Percentiles rank a stretch among this genome's conserved stretches.
phyloP scores from a whole-genome alignment of 106 monocot genomes.

The Phalaenopsis equestris region DNA sequence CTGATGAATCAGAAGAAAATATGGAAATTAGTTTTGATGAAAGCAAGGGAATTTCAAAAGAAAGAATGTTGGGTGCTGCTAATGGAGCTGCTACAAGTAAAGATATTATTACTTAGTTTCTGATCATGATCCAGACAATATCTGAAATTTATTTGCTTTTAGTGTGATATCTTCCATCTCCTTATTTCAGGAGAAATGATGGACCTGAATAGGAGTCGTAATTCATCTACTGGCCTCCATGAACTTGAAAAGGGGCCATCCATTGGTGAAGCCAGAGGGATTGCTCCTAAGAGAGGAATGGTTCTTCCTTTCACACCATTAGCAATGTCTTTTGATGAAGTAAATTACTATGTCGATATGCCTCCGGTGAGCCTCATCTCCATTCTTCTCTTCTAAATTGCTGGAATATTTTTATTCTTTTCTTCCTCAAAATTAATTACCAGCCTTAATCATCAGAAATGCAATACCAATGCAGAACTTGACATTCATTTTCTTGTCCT shows the following conservation, averaged over 20 bases:
- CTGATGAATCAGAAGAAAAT: constrained; percentile 38
- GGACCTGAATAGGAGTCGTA: constrained; percentile 18
- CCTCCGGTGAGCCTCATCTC: constrained; percentile 48
- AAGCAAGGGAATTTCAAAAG: not conserved
- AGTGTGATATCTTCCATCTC: not conserved
- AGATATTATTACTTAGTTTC: not conserved
- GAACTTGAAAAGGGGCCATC: constrained; percentile 14
- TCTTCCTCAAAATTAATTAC: not conserved
- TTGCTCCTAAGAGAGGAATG: constrained; percentile 68
- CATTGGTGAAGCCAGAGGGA: constrained; percentile 14
- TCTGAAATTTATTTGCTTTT: not conserved
- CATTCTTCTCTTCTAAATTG: not conserved
- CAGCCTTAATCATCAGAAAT: not conserved
- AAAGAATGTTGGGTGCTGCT: not conserved
- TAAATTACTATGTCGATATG: constrained; percentile 94
- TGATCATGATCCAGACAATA: not conserved
- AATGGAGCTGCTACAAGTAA: constrained; percentile 24
- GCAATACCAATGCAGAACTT: not conserved
- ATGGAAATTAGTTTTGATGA: constrained; percentile 19
- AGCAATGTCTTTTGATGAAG: constrained; percentile 84
- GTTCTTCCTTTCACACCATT: constrained; percentile 87
- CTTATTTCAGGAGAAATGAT: constrained; percentile 39
- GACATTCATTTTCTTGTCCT: not conserved
- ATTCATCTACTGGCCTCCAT: constrained; percentile 12
- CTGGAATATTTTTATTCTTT: not conserved